phyloP scores from a whole-genome alignment of 2,329 filamentous ascomycete genomes.

The Penicillium sp. region DNA sequence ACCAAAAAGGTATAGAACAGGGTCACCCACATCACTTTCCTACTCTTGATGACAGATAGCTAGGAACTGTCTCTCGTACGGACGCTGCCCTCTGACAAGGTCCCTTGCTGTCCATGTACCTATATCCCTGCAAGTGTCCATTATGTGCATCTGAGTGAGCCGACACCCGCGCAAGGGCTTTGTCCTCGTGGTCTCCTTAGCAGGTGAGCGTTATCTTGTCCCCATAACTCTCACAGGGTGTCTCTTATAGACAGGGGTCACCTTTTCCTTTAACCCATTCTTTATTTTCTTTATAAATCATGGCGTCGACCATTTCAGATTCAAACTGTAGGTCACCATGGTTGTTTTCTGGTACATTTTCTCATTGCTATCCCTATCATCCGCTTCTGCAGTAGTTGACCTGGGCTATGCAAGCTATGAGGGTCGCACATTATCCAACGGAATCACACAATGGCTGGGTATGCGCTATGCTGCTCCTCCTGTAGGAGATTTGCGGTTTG shows the following conservation, averaged over 20 bases:
- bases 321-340: constrained; percentile 10
- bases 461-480: constrained; percentile 73
- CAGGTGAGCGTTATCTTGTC: neutral
- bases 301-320: constrained; percentile 5
- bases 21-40: neutral
- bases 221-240: neutral
- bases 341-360: constrained; percentile 15
- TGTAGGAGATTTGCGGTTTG: constrained; percentile 64
- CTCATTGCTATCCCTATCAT: constrained; percentile 17
- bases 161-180: neutral
- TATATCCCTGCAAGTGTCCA: constrained; percentile 3
- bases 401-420: constrained; percentile 67
- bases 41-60: neutral
- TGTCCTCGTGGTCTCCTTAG: neutral
- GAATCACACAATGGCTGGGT: constrained; percentile 69
- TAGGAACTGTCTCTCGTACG: neutral
- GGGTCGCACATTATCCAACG: constrained; percentile 55
- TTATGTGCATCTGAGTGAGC: neutral
- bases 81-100: neutral
- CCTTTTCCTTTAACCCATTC: neutral
- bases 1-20: neutral
- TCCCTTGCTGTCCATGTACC: neutral
- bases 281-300: constrained; percentile 1
- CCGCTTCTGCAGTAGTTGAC: constrained; percentile 50
- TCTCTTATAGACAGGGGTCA: neutral